Percentiles rank a stretch among this genome's conserved stretches.
These are phyloP conservation scores for Combretum micranthum DNA, from an alignment of 345 rosid species.

Conservation along the genomic window DNA sequence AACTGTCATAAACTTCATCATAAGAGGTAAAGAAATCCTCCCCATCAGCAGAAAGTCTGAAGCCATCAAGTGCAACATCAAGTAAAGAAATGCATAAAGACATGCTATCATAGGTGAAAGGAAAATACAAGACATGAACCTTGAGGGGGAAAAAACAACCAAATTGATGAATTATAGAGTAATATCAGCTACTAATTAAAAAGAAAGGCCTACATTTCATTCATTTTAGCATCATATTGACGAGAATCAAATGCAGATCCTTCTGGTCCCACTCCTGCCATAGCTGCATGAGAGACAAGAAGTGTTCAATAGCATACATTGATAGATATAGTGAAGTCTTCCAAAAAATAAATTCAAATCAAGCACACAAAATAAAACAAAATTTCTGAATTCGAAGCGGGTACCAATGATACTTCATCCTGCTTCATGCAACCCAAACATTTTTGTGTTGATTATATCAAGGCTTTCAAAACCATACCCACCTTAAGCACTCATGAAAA, in stretches of 20 bases:
- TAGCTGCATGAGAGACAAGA: slow-evolving; percentile 30
- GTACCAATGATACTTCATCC: not conserved
- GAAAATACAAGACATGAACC: no score
- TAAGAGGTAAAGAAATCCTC: slow-evolving; percentile 67
- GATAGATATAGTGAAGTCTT: not conserved
- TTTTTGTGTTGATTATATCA: no score
- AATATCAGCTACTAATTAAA: not conserved
- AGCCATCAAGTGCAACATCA: slow-evolving; percentile 8
- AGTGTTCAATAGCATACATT: not conserved
- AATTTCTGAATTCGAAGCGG: slow-evolving; percentile 3
- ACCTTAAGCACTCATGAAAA: no score
- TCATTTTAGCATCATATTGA: slow-evolving; percentile 62
- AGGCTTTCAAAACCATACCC: no score
- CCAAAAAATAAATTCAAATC: not conserved
- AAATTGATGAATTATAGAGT: not conserved
- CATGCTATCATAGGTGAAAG: no score
- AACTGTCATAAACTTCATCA: slow-evolving; percentile 65
- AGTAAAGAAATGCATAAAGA: not conserved
- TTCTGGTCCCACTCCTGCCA: slow-evolving; percentile 59
- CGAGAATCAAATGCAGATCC: slow-evolving; percentile 65
- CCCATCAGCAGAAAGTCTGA: slow-evolving; percentile 48
- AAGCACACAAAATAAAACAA: not conserved
- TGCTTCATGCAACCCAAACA: no score
- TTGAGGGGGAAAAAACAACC: no score
- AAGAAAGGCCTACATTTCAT: slow-evolving; percentile 46